These are phyloP conservation scores for Purshia tridentata DNA, from an alignment of 306 rosid genomes.

Conservation along the genomic window DNA sequence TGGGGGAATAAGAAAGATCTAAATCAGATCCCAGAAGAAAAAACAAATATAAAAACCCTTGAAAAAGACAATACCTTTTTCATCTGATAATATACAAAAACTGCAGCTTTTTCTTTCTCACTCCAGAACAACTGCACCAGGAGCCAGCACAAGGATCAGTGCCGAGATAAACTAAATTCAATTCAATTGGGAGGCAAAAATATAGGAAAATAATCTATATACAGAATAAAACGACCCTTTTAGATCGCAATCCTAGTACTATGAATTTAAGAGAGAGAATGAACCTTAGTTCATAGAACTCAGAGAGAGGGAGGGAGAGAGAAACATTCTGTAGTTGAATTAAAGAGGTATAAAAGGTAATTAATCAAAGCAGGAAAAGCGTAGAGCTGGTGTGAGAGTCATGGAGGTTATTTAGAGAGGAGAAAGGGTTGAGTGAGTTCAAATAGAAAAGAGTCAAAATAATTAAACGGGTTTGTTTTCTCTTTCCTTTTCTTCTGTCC, in stretches of 20 bases:
- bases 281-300: not conserved
- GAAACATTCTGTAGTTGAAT: constrained; percentile 14
- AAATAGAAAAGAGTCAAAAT: constrained; percentile 7
- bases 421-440: not conserved
- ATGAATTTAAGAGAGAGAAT: not conserved
- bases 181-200: not conserved
- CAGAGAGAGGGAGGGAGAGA: not conserved
- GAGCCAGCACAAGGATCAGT: not conserved
- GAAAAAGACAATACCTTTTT: constrained; percentile 25
- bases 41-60: not conserved
- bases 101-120: constrained; percentile 15
- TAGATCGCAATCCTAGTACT: not conserved
- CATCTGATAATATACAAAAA: constrained; percentile 7
- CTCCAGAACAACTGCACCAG: constrained; percentile 33
- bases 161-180: not conserved
- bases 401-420: not conserved
- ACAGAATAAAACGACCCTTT: constrained; percentile 6
- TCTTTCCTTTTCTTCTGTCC: not conserved
- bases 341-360: not conserved
- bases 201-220: not conserved
- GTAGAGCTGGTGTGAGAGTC: not conserved
- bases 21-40: constrained; percentile 57
- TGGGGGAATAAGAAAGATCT: constrained; percentile 46
- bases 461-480: constrained; percentile 5
- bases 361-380: not conserved